A percentile compares a stretch with the other conserved stretches of the same genome.
Conservation (phyloP, 306 rosid species). For the Lathyrus tuberosus region DNA sequence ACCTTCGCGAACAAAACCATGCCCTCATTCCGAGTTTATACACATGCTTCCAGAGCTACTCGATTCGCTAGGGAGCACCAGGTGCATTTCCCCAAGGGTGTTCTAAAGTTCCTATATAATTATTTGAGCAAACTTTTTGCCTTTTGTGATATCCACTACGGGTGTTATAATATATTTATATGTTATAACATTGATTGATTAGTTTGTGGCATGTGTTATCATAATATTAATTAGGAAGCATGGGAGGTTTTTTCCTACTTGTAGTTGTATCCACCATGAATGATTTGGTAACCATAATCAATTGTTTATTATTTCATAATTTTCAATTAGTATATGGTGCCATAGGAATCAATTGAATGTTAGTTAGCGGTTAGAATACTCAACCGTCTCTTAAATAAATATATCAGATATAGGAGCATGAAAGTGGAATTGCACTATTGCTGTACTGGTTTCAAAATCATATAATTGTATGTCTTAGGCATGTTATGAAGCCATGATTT, state of each 20-base stretch:
- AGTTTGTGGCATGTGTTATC: slow-evolving; percentile 39
- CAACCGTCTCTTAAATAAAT: slow-evolving; percentile 8
- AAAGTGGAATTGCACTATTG: slow-evolving; percentile 36
- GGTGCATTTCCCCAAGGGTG: not conserved
- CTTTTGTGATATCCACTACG: slow-evolving; percentile 42
- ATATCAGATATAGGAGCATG: slow-evolving; percentile 2
- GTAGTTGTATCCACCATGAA: slow-evolving; percentile 16
- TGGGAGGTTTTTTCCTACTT: slow-evolving; percentile 36
- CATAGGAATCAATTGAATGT: slow-evolving; percentile 3
- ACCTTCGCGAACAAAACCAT: not conserved
- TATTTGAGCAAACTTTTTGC: slow-evolving; percentile 37
- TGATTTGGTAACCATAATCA: slow-evolving; percentile 35
- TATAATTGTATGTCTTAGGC: slow-evolving; percentile 56
- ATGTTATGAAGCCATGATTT: slow-evolving; percentile 60
- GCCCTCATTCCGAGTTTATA: not conserved
- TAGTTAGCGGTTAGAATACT: slow-evolving; percentile 34
- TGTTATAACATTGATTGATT: slow-evolving; percentile 37
- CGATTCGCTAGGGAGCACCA: not conserved
- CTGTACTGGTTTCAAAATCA: slow-evolving; percentile 27
- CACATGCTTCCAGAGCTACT: not conserved
- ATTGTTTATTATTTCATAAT: slow-evolving; percentile 35
- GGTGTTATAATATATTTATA: slow-evolving; percentile 7
- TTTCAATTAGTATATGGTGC: not conserved
- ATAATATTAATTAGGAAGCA: slow-evolving; percentile 38
- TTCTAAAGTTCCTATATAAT: not conserved